Percentiles rank a stretch among this genome's conserved stretches.
These are phyloP conservation scores for Protea cynaroides DNA, from an alignment of 164 flowering plant genomes.

Conservation along the genomic window DNA sequence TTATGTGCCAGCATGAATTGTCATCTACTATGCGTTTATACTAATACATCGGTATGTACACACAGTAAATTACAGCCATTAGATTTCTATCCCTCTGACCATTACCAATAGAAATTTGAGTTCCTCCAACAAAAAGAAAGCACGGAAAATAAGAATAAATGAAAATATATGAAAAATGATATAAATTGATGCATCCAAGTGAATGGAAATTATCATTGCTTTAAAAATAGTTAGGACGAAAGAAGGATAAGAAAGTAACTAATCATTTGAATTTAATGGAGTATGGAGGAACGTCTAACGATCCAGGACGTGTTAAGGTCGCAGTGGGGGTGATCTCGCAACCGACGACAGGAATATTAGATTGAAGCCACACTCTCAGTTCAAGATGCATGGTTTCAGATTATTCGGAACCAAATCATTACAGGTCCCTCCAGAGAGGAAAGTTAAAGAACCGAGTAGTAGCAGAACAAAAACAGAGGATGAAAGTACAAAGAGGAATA, in stretches of 20 bases:
- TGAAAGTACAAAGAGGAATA: background rate
- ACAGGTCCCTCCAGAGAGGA: conserved; percentile 4
- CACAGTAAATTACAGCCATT: too few species aligned
- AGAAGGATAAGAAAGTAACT: background rate
- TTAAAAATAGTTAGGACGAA: too few species aligned
- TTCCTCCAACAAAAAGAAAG: background rate
- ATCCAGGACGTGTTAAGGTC: background rate
- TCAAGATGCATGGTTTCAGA: background rate
- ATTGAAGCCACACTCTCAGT: conserved; percentile 4
- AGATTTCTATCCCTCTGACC: too few species aligned
- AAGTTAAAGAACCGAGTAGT: too few species aligned
- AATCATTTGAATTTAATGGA: conserved; percentile 13
- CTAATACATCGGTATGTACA: too few species aligned
- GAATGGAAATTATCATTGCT: too few species aligned
- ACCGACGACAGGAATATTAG: conserved; percentile 22
- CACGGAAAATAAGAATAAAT: too few species aligned
- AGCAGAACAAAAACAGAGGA: background rate
- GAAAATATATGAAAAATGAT: too few species aligned
- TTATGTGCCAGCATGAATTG: too few species aligned
- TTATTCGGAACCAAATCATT: conserved; percentile 3
- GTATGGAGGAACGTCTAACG: background rate
- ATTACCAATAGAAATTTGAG: too few species aligned
- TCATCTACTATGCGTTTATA: too few species aligned
- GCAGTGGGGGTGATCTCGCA: conserved; percentile 8
- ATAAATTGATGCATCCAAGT: too few species aligned